Percentiles rank a stretch among this genome's conserved stretches.
These are phyloP conservation scores for Pulveroboletus sp. DNA, from an alignment of 768 basidiomycete genomes.

Conservation along the genomic window DNA sequence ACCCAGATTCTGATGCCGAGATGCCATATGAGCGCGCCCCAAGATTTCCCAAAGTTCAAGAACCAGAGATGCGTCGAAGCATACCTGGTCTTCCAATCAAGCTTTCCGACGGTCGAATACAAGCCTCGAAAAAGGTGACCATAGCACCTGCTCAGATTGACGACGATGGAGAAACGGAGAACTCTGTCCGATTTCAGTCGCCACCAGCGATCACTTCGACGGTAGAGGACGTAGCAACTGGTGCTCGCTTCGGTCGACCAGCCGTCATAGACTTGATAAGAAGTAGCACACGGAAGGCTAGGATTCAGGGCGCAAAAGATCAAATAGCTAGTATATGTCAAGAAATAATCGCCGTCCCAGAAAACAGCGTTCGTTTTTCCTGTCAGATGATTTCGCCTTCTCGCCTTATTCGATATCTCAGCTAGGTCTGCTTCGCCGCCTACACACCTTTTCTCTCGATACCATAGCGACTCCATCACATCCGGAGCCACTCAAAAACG, in stretches of 20 bases:
- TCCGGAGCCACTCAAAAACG: conserved; percentile 70
- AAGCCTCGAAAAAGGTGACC: conserved; percentile 45
- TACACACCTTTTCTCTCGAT: conserved; percentile 84
- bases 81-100: conserved; percentile 81
- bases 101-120: conserved; percentile 73
- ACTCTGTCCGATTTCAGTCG: conserved; percentile 32
- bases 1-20: conserved; percentile 54
- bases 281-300: conserved; percentile 58
- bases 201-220: conserved; percentile 23
- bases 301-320: conserved; percentile 80
- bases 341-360: conserved; percentile 91
- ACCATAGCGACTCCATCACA: conserved; percentile 67
- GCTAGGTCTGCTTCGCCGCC: conserved; percentile 83
- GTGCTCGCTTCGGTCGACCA: conserved; percentile 82
- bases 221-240: conserved; percentile 74
- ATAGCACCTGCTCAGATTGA: conserved; percentile 20
- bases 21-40: conserved; percentile 70
- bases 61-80: conserved; percentile 44
- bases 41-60: conserved; percentile 46
- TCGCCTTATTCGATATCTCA: conserved; percentile 33
- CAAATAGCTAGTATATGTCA: conserved; percentile 93
- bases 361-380: conserved; percentile 72
- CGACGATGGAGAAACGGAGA: conserved; percentile 32
- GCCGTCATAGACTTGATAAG: conserved; percentile 71
- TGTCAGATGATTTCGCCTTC: neutral